These are phyloP conservation scores for Simmondsia chinensis DNA, from an alignment of 148 eudicot genomes.

Conservation along the genomic window DNA sequence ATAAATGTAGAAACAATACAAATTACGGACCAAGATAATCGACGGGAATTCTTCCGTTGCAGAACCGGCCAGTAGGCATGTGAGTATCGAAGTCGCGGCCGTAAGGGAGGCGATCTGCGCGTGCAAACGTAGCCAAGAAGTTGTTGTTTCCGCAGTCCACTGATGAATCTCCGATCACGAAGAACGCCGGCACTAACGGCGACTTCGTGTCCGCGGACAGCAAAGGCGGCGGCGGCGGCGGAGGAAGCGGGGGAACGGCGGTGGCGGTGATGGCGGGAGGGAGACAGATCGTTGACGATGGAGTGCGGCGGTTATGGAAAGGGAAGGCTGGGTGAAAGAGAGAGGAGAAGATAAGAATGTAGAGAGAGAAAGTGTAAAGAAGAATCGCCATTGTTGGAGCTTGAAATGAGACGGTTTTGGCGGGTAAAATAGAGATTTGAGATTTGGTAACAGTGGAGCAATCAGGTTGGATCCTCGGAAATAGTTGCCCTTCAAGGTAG, in stretches of 20 bases:
- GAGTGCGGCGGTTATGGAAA: constrained; percentile 14
- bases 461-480: too few relatives aligned
- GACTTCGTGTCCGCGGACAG: not conserved
- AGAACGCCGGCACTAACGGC: constrained; percentile 46
- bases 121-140: constrained; percentile 81
- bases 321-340: constrained; percentile 4
- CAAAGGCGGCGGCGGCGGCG: not conserved
- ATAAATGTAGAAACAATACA: too few relatives aligned
- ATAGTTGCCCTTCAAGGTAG: too few relatives aligned
- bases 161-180: constrained; percentile 82
- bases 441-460: too few relatives aligned
- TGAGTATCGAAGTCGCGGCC: constrained; percentile 87
- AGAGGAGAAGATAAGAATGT: constrained; percentile 13
- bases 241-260: constrained; percentile 8
- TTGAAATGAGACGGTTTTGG: constrained; percentile 9
- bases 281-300: constrained; percentile 1
- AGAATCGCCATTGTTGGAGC: constrained; percentile 26
- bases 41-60: constrained; percentile 81
- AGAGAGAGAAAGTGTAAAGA: constrained; percentile 16
- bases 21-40: constrained; percentile 58
- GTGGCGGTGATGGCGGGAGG: constrained; percentile 8
- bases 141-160: constrained; percentile 88
- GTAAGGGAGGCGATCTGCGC: constrained; percentile 80
- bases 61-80: constrained; percentile 78
- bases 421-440: too few relatives aligned